phyloP scores from a whole-genome alignment of 148 eudicot genomes.

The Silene latifolia region DNA sequence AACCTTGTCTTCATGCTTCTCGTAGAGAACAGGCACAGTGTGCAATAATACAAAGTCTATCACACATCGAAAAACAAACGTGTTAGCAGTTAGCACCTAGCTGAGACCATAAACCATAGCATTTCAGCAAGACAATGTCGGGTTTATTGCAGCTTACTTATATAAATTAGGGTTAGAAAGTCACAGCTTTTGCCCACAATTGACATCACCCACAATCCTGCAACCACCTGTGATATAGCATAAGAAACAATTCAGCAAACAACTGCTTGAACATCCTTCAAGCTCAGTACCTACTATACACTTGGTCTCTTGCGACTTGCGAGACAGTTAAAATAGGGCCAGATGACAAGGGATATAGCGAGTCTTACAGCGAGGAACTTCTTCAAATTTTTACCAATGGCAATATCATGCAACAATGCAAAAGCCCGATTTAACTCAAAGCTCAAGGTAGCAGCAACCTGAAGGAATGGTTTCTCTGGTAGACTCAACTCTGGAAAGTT shows the following conservation, averaged over 20 bases:
- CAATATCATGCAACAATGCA: constrained; percentile 38
- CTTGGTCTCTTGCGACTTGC: too few relatives aligned
- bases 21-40: constrained; percentile 66
- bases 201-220: constrained; percentile 61
- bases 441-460: constrained; percentile 38
- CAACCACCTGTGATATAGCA: constrained; percentile 44
- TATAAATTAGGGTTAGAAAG: constrained; percentile 69
- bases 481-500: constrained; percentile 46
- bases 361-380: constrained; percentile 54
- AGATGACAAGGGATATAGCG: background rate
- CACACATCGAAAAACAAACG: background rate
- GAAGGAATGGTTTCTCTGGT: constrained; percentile 47
- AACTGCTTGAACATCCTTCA: background rate
- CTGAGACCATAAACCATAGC: background rate
- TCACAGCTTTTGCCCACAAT: constrained; percentile 58
- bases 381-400: constrained; percentile 56
- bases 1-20: constrained; percentile 67
- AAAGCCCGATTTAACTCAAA: constrained; percentile 45
- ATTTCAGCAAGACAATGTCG: too few relatives aligned
- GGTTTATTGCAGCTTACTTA: constrained; percentile 32
- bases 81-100: background rate
- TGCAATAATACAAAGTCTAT: constrained; percentile 68
- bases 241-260: background rate
- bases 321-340: too few relatives aligned
- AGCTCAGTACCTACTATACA: background rate